phyloP scores from a whole-genome alignment of 2,329 filamentous ascomycete genomes.

The Stachybotrys chartarum region DNA sequence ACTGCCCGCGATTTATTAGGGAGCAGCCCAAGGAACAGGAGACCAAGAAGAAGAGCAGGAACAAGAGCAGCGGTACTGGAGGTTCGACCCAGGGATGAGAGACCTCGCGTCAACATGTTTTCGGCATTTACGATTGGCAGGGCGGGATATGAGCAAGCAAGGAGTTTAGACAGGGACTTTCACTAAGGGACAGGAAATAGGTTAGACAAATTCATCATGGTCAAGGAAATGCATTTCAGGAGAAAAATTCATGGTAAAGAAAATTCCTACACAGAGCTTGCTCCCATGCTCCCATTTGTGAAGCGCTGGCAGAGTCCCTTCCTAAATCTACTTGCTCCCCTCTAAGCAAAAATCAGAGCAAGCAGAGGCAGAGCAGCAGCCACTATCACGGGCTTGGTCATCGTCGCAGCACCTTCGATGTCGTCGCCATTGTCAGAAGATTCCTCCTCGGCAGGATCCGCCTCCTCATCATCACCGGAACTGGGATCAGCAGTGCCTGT shows the following conservation, averaged over 20 bases:
- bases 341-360: slow-evolving; percentile 26
- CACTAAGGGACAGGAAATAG: not conserved
- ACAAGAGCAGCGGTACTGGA: not conserved
- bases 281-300: not conserved
- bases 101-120: not conserved
- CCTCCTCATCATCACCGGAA: slow-evolving; percentile 8
- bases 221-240: not conserved
- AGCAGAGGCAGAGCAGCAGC: slow-evolving; percentile 24
- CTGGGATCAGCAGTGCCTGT: slow-evolving; percentile 17
- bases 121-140: not conserved
- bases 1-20: slow-evolving; percentile 2
- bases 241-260: not conserved
- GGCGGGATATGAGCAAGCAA: slow-evolving; percentile 4
- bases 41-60: not conserved
- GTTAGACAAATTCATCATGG: not conserved
- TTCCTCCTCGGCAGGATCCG: slow-evolving; percentile 6
- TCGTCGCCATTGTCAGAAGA: slow-evolving; percentile 9
- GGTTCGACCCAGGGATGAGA: not conserved
- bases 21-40: not conserved
- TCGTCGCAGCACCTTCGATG: slow-evolving; percentile 18
- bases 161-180: slow-evolving; percentile 7
- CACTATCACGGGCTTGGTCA: slow-evolving; percentile 22
- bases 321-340: not conserved
- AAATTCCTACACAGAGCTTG: not conserved
- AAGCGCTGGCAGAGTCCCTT: slow-evolving; percentile 4